Evolutionary conservation across 495 filamentous ascomycete species (phyloP).

Genomic region (Talaromyces adpressus): DNA sequence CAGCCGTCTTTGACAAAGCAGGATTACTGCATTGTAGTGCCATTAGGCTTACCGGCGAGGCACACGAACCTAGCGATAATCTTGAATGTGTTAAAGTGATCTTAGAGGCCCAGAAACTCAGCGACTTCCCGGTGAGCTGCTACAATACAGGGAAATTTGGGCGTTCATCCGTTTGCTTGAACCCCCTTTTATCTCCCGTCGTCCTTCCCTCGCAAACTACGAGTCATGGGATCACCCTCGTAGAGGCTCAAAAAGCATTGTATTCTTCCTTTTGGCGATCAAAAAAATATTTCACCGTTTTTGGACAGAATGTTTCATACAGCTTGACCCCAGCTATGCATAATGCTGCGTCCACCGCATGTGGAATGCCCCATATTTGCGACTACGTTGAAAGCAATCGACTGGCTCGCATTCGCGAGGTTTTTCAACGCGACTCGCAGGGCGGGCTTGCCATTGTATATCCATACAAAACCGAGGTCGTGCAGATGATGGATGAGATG

Average conservation of each 20-base stretch:
- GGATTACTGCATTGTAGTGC: slow-evolving; percentile 7
- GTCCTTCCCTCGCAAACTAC: slow-evolving; percentile 11
- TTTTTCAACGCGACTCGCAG: slow-evolving; percentile 47
- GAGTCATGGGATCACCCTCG: slow-evolving; percentile 21
- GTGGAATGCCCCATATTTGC: slow-evolving; percentile 65
- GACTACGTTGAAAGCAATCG: slow-evolving; percentile 44
- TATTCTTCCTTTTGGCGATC: slow-evolving; percentile 53
- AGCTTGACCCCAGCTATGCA: slow-evolving; percentile 53
- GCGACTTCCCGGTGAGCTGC: slow-evolving; percentile 13
- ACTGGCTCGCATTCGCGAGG: slow-evolving; percentile 46
- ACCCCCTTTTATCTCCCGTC: slow-evolving; percentile 52
- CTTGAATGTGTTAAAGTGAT: slow-evolving; percentile 8
- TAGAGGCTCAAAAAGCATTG: slow-evolving; percentile 34
- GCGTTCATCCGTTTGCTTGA: slow-evolving; percentile 50
- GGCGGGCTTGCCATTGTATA: slow-evolving; percentile 59
- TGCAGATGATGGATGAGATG: slow-evolving; percentile 51
- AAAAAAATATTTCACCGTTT: slow-evolving; percentile 36
- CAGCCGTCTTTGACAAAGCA: not conserved
- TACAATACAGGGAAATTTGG: slow-evolving; percentile 44
- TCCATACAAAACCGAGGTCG: slow-evolving; percentile 56
- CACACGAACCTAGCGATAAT: slow-evolving; percentile 8
- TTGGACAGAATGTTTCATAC: slow-evolving; percentile 37
- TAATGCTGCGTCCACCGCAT: slow-evolving; percentile 61
- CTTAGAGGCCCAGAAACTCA: not conserved
- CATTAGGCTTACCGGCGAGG: slow-evolving; percentile 15